These are phyloP conservation scores for Phialocephala subalpina DNA, from an alignment of 2,329 filamentous ascomycete species.

Conservation along the genomic window DNA sequence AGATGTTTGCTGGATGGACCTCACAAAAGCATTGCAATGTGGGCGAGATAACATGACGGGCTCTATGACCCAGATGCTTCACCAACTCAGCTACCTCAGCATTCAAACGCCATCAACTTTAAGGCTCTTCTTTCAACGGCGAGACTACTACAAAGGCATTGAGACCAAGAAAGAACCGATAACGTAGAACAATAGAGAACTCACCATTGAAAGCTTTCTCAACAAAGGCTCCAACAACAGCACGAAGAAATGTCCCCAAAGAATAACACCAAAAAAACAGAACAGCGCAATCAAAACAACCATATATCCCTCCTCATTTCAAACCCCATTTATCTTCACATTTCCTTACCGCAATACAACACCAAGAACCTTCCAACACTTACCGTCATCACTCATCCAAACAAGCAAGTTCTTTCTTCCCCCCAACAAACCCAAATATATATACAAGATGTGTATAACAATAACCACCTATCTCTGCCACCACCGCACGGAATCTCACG, in stretches of 20 bases:
- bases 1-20: too few relatives aligned
- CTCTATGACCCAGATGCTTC: background rate
- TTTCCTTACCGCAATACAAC: background rate
- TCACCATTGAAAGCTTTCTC: background rate
- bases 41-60: too few relatives aligned
- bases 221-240: background rate
- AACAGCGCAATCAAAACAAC: background rate
- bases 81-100: background rate
- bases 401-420: background rate
- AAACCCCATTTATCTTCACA: background rate
- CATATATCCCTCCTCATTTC: slow-evolving; percentile 6
- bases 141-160: background rate
- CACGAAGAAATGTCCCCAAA: background rate
- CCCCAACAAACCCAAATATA: background rate
- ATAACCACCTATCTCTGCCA: slow-evolving; percentile 1
- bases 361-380: background rate
- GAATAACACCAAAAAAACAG: background rate
- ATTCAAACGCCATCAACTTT: background rate
- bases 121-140: background rate
- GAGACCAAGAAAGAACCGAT: background rate
- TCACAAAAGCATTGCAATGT: too few relatives aligned
- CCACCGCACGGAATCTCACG: background rate
- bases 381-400: background rate
- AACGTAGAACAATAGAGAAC: slow-evolving; percentile 1
- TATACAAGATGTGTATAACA: slow-evolving; percentile 8